These are phyloP conservation scores for Candida verbasci DNA, from an alignment of 805 yeast genomes.

Conservation along the genomic window DNA sequence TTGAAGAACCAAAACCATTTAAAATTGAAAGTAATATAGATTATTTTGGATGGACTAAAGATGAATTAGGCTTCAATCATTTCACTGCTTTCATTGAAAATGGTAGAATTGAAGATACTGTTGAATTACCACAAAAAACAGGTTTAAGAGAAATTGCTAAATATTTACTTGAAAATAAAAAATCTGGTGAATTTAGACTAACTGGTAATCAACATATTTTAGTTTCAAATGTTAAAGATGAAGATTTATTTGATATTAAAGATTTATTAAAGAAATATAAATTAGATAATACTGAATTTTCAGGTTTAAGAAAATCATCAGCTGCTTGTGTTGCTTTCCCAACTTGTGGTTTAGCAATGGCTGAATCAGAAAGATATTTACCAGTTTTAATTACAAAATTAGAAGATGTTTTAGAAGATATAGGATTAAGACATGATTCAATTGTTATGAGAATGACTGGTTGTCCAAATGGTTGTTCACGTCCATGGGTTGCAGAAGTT, in stretches of 20 bases:
- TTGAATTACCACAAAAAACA: conserved; percentile 82
- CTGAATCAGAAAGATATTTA: conserved; percentile 90
- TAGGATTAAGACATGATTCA: conserved; percentile 90
- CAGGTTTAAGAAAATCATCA: conserved; percentile 82
- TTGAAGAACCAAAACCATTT: conserved; percentile 66
- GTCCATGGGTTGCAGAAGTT: conserved; percentile 97
- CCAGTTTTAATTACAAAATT: conserved; percentile 79
- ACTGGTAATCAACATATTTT: conserved; percentile 95
- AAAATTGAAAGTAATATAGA: conserved; percentile 85
- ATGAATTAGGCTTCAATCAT: conserved; percentile 79
- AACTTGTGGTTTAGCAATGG: conserved; percentile 98
- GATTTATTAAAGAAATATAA: conserved; percentile 63
- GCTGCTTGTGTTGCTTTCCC: conserved; percentile 98
- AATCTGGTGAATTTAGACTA: conserved; percentile 79
- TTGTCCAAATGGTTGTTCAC: conserved; percentile 97
- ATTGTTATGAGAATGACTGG: conserved; percentile 98
- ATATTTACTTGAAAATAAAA: conserved; percentile 50
- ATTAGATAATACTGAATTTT: conserved; percentile 76
- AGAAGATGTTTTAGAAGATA: conserved; percentile 84
- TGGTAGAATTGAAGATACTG: conserved; percentile 92
- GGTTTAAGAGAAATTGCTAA: conserved; percentile 81
- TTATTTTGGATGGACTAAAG: conserved; percentile 90
- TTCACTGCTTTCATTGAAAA: conserved; percentile 93
- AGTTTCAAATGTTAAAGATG: conserved; percentile 67
- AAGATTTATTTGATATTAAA: conserved; percentile 60